Evolutionary conservation across 2,329 filamentous ascomycete species (phyloP), one percentile per base, ranked within the genome.

Genomic region (Pyricularia grisea): DNA sequence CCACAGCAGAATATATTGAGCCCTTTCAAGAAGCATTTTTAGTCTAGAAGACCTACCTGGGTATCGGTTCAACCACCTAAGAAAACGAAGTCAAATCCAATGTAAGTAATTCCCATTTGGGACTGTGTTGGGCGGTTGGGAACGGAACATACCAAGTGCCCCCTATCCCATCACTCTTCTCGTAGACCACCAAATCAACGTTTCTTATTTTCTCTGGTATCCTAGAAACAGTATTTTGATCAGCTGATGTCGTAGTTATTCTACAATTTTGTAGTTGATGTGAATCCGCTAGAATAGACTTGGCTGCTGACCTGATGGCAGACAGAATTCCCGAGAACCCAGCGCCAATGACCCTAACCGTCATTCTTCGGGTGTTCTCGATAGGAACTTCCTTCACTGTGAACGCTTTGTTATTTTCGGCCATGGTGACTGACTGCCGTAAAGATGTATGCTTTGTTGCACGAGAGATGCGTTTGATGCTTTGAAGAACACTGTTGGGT

Each of bases 161-260:
- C 0, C 77, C 77, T 4, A 78, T 69, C 4, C 72, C 73, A 3
- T 76, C 75, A 33, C 77, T 77, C 73, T 78, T 78, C 69, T 79
- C 77, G 66, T 79, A 78, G 1, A 78, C 76, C 0, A 74, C 73
- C 27, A 79, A 71, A 63, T 78, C 77, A 3, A 78, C 70, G 31
- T 78, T 78, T 25, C 76, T 73, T 10, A 79, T 71, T 31, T 72
- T 72, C 68, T 79, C 76, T 0, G 77, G 77, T 58, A 79, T 78
- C 42, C 76, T 76, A 23, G 1, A 36, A 36, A 50, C 11, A 20
- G 25, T 33, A 30, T 4, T 63, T 55, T 7, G 30, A 23, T 27
- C 68, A 63, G 23, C 27, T 30, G 10, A 3, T 63, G n/a, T 4
- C 7, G 60, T 12, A n/a, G 23, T 10, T 7, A 23, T 14, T 0